Base-by-base conservation (phyloP, 768 basidiomycete genomes). In the Suillus discolor region DNA sequence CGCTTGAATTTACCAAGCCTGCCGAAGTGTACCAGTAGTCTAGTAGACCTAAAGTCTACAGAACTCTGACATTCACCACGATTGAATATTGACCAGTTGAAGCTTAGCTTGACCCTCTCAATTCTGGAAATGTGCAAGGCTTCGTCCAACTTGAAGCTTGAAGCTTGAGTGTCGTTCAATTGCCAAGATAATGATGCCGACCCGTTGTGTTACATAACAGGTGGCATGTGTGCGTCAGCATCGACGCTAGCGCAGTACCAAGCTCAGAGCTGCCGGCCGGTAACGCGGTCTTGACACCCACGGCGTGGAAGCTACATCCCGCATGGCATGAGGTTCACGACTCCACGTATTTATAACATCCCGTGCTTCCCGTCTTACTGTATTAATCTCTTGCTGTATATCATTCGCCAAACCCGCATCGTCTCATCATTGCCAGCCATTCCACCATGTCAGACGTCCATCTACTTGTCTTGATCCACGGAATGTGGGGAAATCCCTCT, bases 401-500 rank as follows among this genome's bases (percentile, higher is more conserved):
- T 54, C 53, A 31, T 11, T 4, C 2, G 23, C 38, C 23, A 23
- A 18, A 18, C 57, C 15, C 5, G 25, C 9, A 18, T 28, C 25
- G 9, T 23, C 38, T 39, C 25, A 59, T 18, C 13, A 34, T 4
- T 34, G 2, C 16, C n/a, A 45, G 31, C 20, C 13, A 20, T 13
- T 42, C n/a, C 31, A 57, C 55, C 55, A 79, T 79, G 71, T 39
- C 74, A 36, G 59, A 67, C 61, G 72, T 81, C 16, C 83, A 84
- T 66, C 70, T 84, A 13, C 77, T 84, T 9, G 81, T 81, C 25
- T 79, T 84, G 63, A 74, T 84, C 45, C 83, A 84, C 45, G 83
- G 94, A 45, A 93, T 96, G 88, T 95, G 93, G 94, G 94, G 93
- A 0, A 84, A 87, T 69, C 87, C 91, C 1, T 66, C 66, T 42